Evolutionary conservation across 805 yeast species (phyloP).

Genomic region (Yarrowia osloensis): DNA sequence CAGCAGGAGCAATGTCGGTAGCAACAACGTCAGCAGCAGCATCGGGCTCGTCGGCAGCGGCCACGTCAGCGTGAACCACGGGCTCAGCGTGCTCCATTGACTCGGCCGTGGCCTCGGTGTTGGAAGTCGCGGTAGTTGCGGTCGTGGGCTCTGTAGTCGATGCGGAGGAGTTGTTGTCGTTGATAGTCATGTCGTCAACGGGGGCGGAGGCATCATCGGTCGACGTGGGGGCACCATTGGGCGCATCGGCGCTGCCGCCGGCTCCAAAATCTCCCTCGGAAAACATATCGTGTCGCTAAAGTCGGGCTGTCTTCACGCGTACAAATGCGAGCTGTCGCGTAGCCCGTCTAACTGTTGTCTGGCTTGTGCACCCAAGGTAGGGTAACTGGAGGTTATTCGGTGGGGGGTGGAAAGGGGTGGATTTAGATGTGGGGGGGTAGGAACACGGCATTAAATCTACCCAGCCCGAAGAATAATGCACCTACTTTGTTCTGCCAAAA

Average conservation of each 20-base stretch:
- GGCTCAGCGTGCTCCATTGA: not conserved
- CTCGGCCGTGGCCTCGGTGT: conserved; percentile 3
- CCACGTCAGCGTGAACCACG: not conserved
- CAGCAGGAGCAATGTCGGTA: not conserved
- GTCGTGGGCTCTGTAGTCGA: conserved; percentile 3
- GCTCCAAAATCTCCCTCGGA: conserved; percentile 25
- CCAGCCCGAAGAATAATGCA: too few species aligned
- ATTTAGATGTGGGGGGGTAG: too few species aligned
- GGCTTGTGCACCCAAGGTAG: not conserved
- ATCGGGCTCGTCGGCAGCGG: not conserved
- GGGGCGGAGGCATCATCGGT: not conserved
- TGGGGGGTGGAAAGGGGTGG: not conserved
- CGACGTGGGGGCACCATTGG: conserved; percentile 7
- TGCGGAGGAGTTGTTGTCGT: not conserved
- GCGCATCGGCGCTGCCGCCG: not conserved
- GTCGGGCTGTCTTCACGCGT: conserved; percentile 24
- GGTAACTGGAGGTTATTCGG: conserved; percentile 9
- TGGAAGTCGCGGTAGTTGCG: not conserved
- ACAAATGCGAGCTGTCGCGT: conserved; percentile 25
- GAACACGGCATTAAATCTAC: too few species aligned
- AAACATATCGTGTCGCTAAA: not conserved
- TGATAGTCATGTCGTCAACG: not conserved
- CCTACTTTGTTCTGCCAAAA: too few species aligned
- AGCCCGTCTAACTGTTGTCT: not conserved
- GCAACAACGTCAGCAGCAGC: not conserved